Conservation (phyloP, 306 rosid species). For the Cyamopsis tetragonoloba region DNA sequence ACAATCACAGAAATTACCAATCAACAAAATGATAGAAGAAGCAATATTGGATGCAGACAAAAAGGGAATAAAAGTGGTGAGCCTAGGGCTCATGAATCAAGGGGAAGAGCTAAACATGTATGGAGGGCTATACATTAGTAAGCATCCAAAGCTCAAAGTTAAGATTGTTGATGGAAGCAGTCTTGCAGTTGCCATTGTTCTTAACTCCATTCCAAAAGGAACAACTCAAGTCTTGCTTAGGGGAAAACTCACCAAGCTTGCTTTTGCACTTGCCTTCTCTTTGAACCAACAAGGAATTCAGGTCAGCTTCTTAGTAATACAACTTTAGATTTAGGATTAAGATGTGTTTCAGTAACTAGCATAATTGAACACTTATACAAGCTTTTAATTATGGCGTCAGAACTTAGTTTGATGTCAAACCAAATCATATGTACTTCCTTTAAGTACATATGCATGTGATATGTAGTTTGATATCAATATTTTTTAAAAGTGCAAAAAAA, state of each 20-base stretch:
- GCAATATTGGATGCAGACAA: conserved; percentile 40
- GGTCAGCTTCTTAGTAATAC: conserved; percentile 38
- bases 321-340: no score
- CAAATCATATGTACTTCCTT: no score
- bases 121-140: conserved; percentile 51
- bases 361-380: no score
- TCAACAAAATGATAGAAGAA: conserved; percentile 41
- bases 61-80: conserved; percentile 42
- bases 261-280: conserved; percentile 49
- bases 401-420: no score
- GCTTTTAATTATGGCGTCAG: no score
- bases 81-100: conserved; percentile 49
- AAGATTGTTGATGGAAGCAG: conserved; percentile 79
- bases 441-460: no score
- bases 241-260: conserved; percentile 69
- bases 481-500: no score
- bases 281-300: conserved; percentile 51
- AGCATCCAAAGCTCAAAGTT: conserved; percentile 48
- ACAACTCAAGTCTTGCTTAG: conserved; percentile 58
- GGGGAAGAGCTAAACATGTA: conserved; percentile 55
- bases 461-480: no score
- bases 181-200: conserved; percentile 51
- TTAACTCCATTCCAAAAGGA: conserved; percentile 54
- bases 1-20: conserved; percentile 26
- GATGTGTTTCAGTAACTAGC: no score